These are phyloP conservation scores for Carex pumila DNA, from an alignment of 176 grass and related monocot genomes.

Conservation along the genomic window DNA sequence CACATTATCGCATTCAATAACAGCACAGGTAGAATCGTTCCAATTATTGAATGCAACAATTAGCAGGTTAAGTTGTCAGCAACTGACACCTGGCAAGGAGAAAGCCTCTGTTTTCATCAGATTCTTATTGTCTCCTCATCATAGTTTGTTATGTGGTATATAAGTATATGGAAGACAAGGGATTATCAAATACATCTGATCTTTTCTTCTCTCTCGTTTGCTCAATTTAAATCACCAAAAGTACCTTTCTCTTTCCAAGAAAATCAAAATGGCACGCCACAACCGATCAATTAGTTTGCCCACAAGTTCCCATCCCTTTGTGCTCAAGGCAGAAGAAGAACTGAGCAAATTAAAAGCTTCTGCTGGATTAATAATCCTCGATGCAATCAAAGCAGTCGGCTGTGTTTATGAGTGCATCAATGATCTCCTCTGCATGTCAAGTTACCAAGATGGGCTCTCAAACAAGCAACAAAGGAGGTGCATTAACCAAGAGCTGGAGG, in stretches of 20 bases:
- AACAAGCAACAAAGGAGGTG: slow-evolving; percentile 26
- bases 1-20: too few species aligned
- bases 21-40: too few species aligned
- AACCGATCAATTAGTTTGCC: neutral
- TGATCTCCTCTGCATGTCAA: slow-evolving; percentile 7
- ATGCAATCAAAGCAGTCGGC: neutral
- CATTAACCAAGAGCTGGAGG: slow-evolving; percentile 25
- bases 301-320: neutral
- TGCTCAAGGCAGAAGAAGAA: slow-evolving; percentile 4
- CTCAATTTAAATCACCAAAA: neutral
- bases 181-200: neutral
- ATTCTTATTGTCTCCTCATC: neutral
- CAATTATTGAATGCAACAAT: too few species aligned
- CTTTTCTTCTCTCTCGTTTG: neutral
- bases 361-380: neutral
- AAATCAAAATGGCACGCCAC: neutral
- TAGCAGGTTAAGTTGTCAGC: too few species aligned
- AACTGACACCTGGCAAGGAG: too few species aligned
- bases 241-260: neutral
- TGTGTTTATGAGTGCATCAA: neutral
- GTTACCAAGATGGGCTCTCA: slow-evolving; percentile 35
- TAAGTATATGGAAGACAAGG: neutral
- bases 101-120: neutral
- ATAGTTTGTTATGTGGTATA: neutral
- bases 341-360: neutral